These are phyloP conservation scores for Salix dunnii DNA, from an alignment of 345 rosid genomes.

Conservation along the genomic window DNA sequence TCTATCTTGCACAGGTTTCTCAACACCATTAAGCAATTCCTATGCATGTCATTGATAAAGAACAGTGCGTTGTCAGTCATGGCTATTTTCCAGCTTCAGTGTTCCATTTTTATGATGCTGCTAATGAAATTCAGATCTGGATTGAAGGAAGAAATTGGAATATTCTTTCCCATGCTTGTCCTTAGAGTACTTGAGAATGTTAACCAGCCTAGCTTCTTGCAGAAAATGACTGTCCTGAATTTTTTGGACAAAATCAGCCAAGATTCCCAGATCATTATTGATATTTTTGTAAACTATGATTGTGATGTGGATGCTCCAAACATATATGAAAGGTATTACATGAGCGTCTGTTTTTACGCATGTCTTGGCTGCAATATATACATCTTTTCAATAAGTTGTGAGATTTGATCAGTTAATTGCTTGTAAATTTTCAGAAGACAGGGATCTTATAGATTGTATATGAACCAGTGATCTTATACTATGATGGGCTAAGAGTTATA, in stretches of 20 bases:
- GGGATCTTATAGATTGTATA: not conserved
- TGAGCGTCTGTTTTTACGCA: not conserved
- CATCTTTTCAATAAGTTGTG: not conserved
- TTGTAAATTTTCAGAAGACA: not conserved
- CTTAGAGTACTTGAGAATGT: conserved; percentile 95
- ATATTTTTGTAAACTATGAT: conserved; percentile 91
- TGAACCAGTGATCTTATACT: not conserved
- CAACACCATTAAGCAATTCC: conserved; percentile 74
- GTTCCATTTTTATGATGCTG: conserved; percentile 75
- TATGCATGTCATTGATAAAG: conserved; percentile 87
- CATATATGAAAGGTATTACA: conserved; percentile 83
- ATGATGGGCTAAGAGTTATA: not conserved
- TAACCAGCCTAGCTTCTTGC: conserved; percentile 93
- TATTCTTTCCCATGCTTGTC: conserved; percentile 92
- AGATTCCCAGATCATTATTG: conserved; percentile 77
- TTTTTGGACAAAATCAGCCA: conserved; percentile 72
- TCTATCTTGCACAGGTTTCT: conserved; percentile 64
- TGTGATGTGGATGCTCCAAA: conserved; percentile 94
- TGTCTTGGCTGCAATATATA: not conserved
- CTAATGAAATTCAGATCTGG: conserved; percentile 78
- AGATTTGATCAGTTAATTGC: not conserved
- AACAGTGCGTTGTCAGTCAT: conserved; percentile 90
- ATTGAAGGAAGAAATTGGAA: conserved; percentile 84
- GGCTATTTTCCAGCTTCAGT: conserved; percentile 95
- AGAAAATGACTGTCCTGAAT: conserved; percentile 91